A percentile compares a stretch with the other conserved stretches of the same genome.
phyloP scores from a whole-genome alignment of 192 early-diverging fungal genomes.

The Linnemannia zychae region DNA sequence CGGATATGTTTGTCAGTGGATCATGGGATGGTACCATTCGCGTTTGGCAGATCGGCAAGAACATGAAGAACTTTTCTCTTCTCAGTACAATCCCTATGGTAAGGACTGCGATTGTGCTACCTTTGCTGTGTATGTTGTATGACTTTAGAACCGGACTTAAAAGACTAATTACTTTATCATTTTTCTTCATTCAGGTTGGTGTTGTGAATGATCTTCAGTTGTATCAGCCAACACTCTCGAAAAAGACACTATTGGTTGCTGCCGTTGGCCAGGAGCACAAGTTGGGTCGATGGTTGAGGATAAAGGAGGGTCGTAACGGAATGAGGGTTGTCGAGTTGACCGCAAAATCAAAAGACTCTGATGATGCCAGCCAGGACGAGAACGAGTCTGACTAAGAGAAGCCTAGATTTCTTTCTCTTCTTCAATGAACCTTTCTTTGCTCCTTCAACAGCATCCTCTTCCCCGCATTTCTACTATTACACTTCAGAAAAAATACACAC shows the following conservation, averaged over 20 bases:
- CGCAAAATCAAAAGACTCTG: slow-evolving; percentile 39
- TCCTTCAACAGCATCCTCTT: neutral
- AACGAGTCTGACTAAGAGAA: slow-evolving; percentile 14
- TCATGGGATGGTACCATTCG: slow-evolving; percentile 90
- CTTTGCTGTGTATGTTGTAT: neutral
- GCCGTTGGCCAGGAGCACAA: slow-evolving; percentile 92
- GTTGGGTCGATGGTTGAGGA: slow-evolving; percentile 90
- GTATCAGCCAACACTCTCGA: slow-evolving; percentile 51
- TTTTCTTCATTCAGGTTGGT: slow-evolving; percentile 16
- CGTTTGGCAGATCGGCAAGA: slow-evolving; percentile 86
- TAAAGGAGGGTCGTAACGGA: slow-evolving; percentile 83
- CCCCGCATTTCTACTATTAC: neutral
- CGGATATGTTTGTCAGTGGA: slow-evolving; percentile 92
- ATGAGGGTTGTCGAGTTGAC: slow-evolving; percentile 77
- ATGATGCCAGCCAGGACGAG: slow-evolving; percentile 16
- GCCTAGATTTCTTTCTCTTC: neutral
- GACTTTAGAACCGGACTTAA: too few relatives aligned
- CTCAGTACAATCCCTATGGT: slow-evolving; percentile 75
- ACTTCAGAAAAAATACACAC: neutral
- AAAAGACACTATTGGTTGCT: slow-evolving; percentile 68
- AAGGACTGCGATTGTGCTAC: slow-evolving; percentile 43
- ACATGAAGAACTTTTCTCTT: slow-evolving; percentile 73
- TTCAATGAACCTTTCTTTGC: neutral
- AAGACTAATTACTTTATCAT: neutral
- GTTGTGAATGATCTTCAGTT: slow-evolving; percentile 51